Base-by-base conservation (phyloP, 1,139 yeast genomes). In the Saccharomycopsis hybrid region DNA sequence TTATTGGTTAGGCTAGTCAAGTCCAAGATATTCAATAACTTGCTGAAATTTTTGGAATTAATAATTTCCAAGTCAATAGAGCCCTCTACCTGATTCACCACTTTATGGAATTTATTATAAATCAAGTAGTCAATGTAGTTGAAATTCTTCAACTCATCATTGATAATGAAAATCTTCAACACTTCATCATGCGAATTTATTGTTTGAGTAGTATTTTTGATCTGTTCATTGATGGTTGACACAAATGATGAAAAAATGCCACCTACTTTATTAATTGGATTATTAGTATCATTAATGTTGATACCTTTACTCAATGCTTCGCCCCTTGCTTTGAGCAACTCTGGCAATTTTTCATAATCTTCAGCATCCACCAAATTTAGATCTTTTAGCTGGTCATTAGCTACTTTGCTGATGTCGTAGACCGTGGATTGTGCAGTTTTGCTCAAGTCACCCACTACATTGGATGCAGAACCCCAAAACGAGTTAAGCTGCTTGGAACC, bases 1-100 rank as follows among this genome's bases (percentile, higher is more conserved):
- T 29, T 39, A 27, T 47, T 39, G n/a, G 51, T 48, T 13, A 53
- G 39, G 4, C 43, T 44, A 29, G 52, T 32, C 41, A 53, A 43
- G 18, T 53, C 54, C 29, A 53, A 42, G 30, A 51, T 40, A 24
- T 46, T 45, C 31, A 53, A 41, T 29, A 51, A 42, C 44, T 49
- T 51, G 11, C 46, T 44, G 35, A 49, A 51, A 38, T 51, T 51
- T 41, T 51, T 44, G 9, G 47, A 45, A 46, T 51, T 51, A 33
- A 29, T 33, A 27, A 51, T 41, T 36, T 51, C 71, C n/a, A 82
- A 77, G 48, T 76, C 71, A 44, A 83, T 88, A 9, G 88, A 90
- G 37, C 96, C 96, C 63, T 90, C 96, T 13, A 89, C 97, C 65
- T 90, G 97, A 56, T 77, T 76, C 83, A 89, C 81, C 13, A 88